Conservation (phyloP, 2,329 filamentous ascomycete species). For the Fusarium mangiferae region DNA sequence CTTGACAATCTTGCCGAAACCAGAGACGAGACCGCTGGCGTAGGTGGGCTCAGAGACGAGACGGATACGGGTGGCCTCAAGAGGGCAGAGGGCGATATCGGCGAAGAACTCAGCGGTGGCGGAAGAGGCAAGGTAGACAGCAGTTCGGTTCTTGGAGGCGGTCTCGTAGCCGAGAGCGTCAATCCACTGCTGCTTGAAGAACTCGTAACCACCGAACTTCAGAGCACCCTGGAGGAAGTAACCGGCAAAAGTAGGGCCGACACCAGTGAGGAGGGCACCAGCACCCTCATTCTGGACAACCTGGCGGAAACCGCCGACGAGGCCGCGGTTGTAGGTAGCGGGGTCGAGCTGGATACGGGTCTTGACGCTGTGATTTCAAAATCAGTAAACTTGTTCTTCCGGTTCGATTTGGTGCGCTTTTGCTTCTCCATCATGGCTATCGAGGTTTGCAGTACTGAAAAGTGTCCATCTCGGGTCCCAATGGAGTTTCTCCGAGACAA, state of each 20-base stretch:
- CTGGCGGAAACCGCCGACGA: conserved; percentile 88
- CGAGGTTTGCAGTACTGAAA: neutral
- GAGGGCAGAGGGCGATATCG: conserved; percentile 87
- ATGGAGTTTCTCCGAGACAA: conserved; percentile 1
- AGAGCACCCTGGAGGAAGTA: conserved; percentile 95
- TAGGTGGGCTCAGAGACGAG: conserved; percentile 89
- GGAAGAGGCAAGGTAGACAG: conserved; percentile 80
- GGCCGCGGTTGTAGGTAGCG: conserved; percentile 85
- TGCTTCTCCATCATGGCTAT: neutral
- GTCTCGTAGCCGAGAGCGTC: conserved; percentile 81
- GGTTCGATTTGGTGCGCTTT: neutral
- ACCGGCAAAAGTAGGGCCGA: conserved; percentile 85
- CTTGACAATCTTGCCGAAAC: conserved; percentile 85
- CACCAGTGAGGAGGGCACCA: conserved; percentile 85
- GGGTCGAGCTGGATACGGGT: conserved; percentile 95
- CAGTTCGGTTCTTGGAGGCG: conserved; percentile 81
- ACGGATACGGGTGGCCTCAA: conserved; percentile 93
- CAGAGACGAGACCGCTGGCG: conserved; percentile 80
- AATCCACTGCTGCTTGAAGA: conserved; percentile 95
- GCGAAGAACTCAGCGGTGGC: conserved; percentile 75
- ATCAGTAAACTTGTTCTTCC: conserved; percentile 24
- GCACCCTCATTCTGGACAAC: conserved; percentile 86
- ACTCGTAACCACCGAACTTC: conserved; percentile 95
- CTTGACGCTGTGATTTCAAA: conserved; percentile 76
- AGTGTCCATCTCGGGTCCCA: conserved; percentile 8